These are phyloP conservation scores for Gossypium gossypioides DNA, from an alignment of 441 rosid genomes.

Conservation along the genomic window DNA sequence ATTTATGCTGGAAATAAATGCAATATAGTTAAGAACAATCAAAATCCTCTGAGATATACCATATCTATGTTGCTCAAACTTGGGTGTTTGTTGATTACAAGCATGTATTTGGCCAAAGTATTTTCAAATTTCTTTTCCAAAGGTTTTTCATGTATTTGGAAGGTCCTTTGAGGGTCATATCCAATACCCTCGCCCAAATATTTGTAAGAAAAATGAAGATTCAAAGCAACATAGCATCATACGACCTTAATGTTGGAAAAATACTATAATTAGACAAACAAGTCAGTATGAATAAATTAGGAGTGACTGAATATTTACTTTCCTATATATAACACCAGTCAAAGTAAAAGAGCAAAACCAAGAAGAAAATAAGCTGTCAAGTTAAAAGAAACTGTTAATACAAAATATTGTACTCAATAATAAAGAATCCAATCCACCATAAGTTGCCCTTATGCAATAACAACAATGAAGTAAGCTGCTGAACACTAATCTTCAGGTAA, in stretches of 20 bases:
- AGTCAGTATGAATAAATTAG: not conserved
- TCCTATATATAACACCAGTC: not conserved
- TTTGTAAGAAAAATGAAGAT: too few species aligned
- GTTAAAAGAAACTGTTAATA: not conserved
- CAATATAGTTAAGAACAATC: not conserved
- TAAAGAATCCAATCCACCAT: not conserved
- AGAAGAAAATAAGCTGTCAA: not conserved
- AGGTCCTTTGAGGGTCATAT: too few species aligned
- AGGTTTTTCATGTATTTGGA: too few species aligned
- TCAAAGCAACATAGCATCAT: not conserved
- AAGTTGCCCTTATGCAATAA: not conserved
- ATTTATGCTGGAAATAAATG: not conserved
- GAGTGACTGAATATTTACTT: not conserved
- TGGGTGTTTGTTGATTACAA: too few species aligned
- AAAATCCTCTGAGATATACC: not conserved
- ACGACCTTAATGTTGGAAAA: not conserved
- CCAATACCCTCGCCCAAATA: too few species aligned
- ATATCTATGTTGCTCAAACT: too few species aligned
- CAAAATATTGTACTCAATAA: not conserved
- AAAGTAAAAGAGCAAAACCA: not conserved
- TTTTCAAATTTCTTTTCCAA: too few species aligned
- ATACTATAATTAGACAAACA: not conserved
- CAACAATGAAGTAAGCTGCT: not conserved
- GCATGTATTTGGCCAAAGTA: too few species aligned
- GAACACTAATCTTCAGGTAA: not conserved